Percentiles rank a stretch among this genome's conserved stretches.
These are phyloP conservation scores for Ogataea nakhonphanomensis DNA, from an alignment of 805 yeast species.

Conservation along the genomic window DNA sequence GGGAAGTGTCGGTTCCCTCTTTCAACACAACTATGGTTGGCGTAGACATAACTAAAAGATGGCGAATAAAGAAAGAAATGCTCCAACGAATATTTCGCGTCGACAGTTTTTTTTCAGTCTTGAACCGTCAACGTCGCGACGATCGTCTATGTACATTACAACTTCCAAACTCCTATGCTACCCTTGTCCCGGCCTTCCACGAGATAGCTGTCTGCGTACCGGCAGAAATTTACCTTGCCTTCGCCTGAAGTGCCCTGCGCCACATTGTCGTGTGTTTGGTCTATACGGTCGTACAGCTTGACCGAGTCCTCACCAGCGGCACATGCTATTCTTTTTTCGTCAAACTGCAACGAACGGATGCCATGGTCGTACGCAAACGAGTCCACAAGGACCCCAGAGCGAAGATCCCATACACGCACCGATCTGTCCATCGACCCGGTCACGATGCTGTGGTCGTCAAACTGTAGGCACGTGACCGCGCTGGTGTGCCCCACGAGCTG, in stretches of 20 bases:
- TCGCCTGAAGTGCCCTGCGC: slow-evolving; percentile 21
- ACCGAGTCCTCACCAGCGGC: slow-evolving; percentile 48
- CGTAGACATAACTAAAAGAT: slow-evolving; percentile 60
- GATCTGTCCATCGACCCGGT: slow-evolving; percentile 65
- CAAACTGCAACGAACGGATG: slow-evolving; percentile 57
- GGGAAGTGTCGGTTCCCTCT: slow-evolving; percentile 97
- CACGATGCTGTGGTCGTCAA: slow-evolving; percentile 60
- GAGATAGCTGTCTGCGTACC: slow-evolving; percentile 60
- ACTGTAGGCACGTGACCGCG: slow-evolving; percentile 63
- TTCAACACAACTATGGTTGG: slow-evolving; percentile 98
- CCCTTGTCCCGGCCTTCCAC: slow-evolving; percentile 66
- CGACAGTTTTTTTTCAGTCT: slow-evolving; percentile 4
- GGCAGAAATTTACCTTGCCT: slow-evolving; percentile 38
- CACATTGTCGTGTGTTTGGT: slow-evolving; percentile 52
- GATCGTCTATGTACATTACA: slow-evolving; percentile 18
- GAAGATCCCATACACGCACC: slow-evolving; percentile 68
- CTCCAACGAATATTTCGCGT: slow-evolving; percentile 8
- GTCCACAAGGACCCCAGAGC: slow-evolving; percentile 61
- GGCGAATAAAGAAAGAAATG: slow-evolving; percentile 63
- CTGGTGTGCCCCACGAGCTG: slow-evolving; percentile 66
- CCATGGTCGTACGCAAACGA: slow-evolving; percentile 60
- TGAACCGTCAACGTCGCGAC: slow-evolving; percentile 3
- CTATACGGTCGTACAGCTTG: slow-evolving; percentile 56
- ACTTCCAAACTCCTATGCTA: slow-evolving; percentile 62
- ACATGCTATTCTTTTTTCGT: slow-evolving; percentile 48